Evolutionary conservation across 768 basidiomycete species (phyloP).

Genomic region (Trametes punicea): DNA sequence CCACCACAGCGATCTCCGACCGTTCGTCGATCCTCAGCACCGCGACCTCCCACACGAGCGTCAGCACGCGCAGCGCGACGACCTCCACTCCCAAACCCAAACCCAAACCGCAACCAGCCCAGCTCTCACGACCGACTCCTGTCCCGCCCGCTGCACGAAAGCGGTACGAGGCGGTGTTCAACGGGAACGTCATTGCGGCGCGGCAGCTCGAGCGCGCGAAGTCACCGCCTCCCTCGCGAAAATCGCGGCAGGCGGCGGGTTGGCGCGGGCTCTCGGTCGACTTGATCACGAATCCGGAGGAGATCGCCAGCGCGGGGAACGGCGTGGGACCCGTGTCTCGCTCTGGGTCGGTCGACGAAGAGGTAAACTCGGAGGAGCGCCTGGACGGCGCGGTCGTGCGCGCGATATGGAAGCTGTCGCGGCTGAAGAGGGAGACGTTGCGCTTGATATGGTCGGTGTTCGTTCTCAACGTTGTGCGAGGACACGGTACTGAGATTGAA

Average conservation of each 20-base stretch:
- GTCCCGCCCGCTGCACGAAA: constrained; percentile 59
- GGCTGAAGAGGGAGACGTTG: constrained; percentile 49
- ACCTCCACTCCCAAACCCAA: constrained; percentile 1
- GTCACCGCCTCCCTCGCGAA: constrained; percentile 34
- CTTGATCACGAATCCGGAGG: constrained; percentile 46
- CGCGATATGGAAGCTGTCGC: constrained; percentile 61
- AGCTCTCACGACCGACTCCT: constrained; percentile 55
- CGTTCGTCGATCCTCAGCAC: constrained; percentile 59
- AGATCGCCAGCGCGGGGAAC: background rate
- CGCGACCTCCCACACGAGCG: constrained; percentile 33
- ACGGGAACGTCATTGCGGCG: constrained; percentile 51
- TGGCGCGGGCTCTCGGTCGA: constrained; percentile 76
- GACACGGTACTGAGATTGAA: background rate
- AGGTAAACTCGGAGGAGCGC: constrained; percentile 42
- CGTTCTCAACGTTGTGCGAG: background rate
- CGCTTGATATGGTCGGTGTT: constrained; percentile 63
- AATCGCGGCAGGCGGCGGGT: constrained; percentile 57
- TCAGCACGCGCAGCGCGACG: constrained; percentile 30
- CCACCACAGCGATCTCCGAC: constrained; percentile 45
- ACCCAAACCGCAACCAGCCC: constrained; percentile 11
- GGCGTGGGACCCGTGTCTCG: background rate
- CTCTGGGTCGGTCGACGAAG: constrained; percentile 32
- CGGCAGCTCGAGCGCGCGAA: constrained; percentile 33
- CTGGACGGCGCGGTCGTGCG: constrained; percentile 56
- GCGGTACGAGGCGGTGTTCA: constrained; percentile 69